These are phyloP conservation scores for Aspergillus novoparasiticus DNA, from an alignment of 2,329 filamentous ascomycete genomes.

Conservation along the genomic window DNA sequence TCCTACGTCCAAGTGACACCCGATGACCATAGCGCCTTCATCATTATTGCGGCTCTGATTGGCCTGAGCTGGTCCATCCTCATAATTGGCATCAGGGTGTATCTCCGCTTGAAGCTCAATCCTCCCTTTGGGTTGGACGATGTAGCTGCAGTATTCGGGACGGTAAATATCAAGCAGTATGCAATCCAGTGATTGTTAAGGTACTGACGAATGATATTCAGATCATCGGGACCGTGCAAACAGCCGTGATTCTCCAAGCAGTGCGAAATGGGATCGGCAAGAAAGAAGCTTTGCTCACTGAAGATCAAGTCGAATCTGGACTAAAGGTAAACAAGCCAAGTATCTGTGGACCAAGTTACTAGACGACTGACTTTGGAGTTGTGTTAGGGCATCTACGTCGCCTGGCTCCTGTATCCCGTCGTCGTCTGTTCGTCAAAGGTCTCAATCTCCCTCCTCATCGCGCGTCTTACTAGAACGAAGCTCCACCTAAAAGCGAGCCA, in stretches of 20 bases:
- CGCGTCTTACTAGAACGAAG: slow-evolving; percentile 3
- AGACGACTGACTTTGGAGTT: neutral
- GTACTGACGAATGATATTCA: neutral
- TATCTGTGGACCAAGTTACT: neutral
- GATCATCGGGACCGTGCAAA: neutral
- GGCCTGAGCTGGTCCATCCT: neutral
- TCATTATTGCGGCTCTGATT: neutral
- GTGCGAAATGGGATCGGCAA: slow-evolving; percentile 1
- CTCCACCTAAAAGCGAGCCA: neutral
- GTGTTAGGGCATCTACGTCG: neutral
- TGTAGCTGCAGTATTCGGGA: neutral
- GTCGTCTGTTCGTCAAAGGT: slow-evolving; percentile 4
- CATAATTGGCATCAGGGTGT: slow-evolving; percentile 3
- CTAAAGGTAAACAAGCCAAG: neutral
- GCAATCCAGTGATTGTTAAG: neutral
- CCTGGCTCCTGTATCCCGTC: slow-evolving; percentile 3
- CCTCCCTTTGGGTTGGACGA: slow-evolving; percentile 6
- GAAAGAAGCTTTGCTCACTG: neutral
- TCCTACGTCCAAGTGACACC: slow-evolving; percentile 3
- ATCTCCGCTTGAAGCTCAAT: neutral
- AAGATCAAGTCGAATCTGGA: neutral
- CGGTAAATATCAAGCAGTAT: neutral
- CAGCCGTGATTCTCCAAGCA: neutral
- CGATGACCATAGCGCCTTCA: neutral
- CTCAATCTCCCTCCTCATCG: neutral